phyloP scores from a whole-genome alignment of 768 basidiomycete species.

The Neoboletus magnificus region DNA sequence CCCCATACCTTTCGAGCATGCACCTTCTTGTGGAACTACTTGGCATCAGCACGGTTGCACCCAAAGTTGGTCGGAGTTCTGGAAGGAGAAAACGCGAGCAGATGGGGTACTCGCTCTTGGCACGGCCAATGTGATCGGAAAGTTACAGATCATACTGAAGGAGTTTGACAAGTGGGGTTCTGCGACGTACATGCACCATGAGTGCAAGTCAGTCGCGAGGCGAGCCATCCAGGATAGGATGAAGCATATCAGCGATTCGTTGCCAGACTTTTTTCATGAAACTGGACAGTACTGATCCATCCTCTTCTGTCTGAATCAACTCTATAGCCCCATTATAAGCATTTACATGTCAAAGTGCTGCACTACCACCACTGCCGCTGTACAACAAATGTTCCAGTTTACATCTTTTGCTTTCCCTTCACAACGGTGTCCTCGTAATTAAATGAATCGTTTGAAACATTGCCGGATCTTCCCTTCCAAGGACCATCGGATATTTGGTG shows the following conservation, averaged over 20 bases:
- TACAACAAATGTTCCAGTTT: background rate
- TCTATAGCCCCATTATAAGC: background rate
- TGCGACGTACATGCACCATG: slow-evolving; percentile 77
- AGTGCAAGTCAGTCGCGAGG: slow-evolving; percentile 60
- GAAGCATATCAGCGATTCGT: slow-evolving; percentile 52
- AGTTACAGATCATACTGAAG: slow-evolving; percentile 57
- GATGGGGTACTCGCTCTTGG: slow-evolving; percentile 59
- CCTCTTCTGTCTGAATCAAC: background rate
- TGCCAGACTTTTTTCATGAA: slow-evolving; percentile 61
- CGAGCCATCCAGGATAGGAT: slow-evolving; percentile 53
- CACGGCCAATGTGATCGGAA: slow-evolving; percentile 64
- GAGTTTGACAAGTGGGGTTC: slow-evolving; percentile 70
- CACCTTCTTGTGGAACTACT: slow-evolving; percentile 56
- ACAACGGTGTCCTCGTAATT: slow-evolving; percentile 24
- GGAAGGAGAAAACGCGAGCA: slow-evolving; percentile 69
- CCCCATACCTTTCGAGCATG: slow-evolving; percentile 64
- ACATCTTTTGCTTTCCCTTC: slow-evolving; percentile 25
- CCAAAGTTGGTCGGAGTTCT: slow-evolving; percentile 74
- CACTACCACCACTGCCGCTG: background rate
- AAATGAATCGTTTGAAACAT: slow-evolving; percentile 18
- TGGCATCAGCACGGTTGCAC: slow-evolving; percentile 74
- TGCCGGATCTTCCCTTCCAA: slow-evolving; percentile 23
- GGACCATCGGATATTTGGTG: slow-evolving; percentile 27
- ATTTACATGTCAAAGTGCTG: background rate
- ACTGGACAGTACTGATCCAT: slow-evolving; percentile 27